Evolutionary conservation across 2,329 filamentous ascomycete species (phyloP).

Genomic region (Arthrobotrys conoides): DNA sequence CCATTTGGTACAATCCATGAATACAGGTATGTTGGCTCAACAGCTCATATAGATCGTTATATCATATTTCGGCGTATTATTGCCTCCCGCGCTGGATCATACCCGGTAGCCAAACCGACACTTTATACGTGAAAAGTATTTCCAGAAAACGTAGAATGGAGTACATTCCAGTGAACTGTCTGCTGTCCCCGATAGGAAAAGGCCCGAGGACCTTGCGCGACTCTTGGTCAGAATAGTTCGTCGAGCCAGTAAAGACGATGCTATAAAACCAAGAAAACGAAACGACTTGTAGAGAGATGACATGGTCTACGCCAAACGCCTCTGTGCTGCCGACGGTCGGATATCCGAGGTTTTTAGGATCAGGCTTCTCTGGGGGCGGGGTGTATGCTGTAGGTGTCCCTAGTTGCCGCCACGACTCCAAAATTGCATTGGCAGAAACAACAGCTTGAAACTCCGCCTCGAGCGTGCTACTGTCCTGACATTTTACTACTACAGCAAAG

Average conservation of each 20-base stretch:
- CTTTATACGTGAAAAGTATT: constrained; percentile 13
- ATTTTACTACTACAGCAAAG: constrained; percentile 15
- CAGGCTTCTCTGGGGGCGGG: background rate
- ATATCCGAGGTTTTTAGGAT: constrained; percentile 2
- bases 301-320: constrained; percentile 10
- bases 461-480: constrained; percentile 11
- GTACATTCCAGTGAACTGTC: constrained; percentile 15
- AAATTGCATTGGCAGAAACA: constrained; percentile 27
- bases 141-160: constrained; percentile 17
- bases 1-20: too few species aligned
- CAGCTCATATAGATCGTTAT: too few species aligned
- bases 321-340: background rate
- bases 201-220: constrained; percentile 16
- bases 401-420: constrained; percentile 24
- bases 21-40: too few species aligned
- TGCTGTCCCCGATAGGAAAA: constrained; percentile 13
- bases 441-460: constrained; percentile 20
- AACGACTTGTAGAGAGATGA: constrained; percentile 24
- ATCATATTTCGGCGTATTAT: too few species aligned
- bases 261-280: constrained; percentile 30
- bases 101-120: constrained; percentile 21
- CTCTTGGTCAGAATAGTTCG: background rate
- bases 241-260: constrained; percentile 8
- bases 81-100: too few species aligned
- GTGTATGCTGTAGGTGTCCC: constrained; percentile 13